Evolutionary conservation across 2,329 filamentous ascomycete species (phyloP).

Genomic region (Verticillium dahliae): DNA sequence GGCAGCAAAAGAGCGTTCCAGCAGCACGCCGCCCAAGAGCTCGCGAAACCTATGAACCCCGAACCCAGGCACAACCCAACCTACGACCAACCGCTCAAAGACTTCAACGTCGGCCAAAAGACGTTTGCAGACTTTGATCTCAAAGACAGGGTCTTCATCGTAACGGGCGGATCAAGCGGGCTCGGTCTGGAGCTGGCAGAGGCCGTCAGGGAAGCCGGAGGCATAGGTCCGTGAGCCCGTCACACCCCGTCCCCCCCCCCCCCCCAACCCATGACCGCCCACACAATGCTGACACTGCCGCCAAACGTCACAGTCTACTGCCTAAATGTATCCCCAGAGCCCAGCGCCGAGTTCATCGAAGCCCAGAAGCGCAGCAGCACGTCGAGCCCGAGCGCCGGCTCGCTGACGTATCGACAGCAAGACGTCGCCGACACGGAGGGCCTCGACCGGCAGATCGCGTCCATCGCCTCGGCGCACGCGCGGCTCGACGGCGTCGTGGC

Average conservation of each 20-base stretch:
- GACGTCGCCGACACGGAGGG: constrained; percentile 57
- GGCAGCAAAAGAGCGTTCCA: neutral
- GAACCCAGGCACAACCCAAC: constrained; percentile 18
- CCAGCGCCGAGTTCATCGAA: constrained; percentile 50
- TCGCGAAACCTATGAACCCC: constrained; percentile 15
- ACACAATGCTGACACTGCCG: neutral
- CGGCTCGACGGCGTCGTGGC: constrained; percentile 64
- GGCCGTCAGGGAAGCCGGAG: constrained; percentile 68
- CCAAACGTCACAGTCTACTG: constrained; percentile 40
- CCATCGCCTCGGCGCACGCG: constrained; percentile 54
- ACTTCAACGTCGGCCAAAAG: constrained; percentile 22
- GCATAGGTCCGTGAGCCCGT: constrained; percentile 39
- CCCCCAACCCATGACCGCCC: neutral
- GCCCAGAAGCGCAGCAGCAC: constrained; percentile 44
- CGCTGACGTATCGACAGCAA: constrained; percentile 59
- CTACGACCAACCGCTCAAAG: constrained; percentile 12
- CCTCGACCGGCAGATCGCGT: constrained; percentile 50
- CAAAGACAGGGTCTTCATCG: constrained; percentile 58
- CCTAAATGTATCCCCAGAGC: constrained; percentile 44
- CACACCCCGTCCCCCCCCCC: constrained; percentile 3
- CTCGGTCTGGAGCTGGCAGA: constrained; percentile 70
- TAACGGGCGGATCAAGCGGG: constrained; percentile 66
- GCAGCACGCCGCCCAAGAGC: neutral
- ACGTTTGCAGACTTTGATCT: constrained; percentile 64
- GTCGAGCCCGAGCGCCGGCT: constrained; percentile 43